Evolutionary conservation across 2,329 filamentous ascomycete species (phyloP).

Genomic region (Xylariaceae sp.): DNA sequence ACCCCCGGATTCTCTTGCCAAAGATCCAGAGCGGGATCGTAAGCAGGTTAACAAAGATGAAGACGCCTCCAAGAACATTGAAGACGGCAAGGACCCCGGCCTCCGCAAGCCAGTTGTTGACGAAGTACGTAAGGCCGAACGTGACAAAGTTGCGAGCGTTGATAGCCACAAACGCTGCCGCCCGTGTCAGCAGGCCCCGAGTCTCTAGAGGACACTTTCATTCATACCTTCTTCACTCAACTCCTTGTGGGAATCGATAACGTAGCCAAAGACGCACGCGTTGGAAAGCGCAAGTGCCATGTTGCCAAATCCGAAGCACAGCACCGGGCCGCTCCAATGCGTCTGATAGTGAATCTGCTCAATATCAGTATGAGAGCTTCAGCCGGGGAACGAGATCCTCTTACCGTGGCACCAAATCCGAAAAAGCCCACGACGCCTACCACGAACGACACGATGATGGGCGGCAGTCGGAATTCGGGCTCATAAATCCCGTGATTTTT

Average conservation of each 20-base stretch:
- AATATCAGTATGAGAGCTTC: no score
- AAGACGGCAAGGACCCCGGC: constrained; percentile 30
- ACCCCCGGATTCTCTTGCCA: constrained; percentile 37
- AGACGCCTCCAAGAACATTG: constrained; percentile 31
- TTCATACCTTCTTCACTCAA: constrained; percentile 34
- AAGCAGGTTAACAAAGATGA: constrained; percentile 35
- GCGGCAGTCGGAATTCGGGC: constrained; percentile 40
- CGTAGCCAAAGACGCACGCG: constrained; percentile 42
- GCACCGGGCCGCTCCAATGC: constrained; percentile 39
- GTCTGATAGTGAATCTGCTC: constrained; percentile 37
- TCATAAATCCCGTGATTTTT: constrained; percentile 46
- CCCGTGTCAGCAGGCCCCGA: constrained; percentile 1
- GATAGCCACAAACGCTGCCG: constrained; percentile 39
- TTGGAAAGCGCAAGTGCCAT: constrained; percentile 39
- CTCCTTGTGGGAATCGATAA: constrained; percentile 39
- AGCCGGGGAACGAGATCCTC: no score
- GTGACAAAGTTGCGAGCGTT: constrained; percentile 40
- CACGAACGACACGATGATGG: constrained; percentile 32
- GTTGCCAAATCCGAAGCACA: constrained; percentile 41
- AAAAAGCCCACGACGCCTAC: constrained; percentile 37
- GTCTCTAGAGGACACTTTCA: not conserved
- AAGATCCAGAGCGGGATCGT: constrained; percentile 43
- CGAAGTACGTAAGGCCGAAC: constrained; percentile 38
- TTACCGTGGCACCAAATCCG: constrained; percentile 37
- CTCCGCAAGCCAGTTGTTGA: constrained; percentile 30